Base-by-base conservation (phyloP, 2,329 filamentous ascomycete species). In the Beauveria brongniartii region DNA sequence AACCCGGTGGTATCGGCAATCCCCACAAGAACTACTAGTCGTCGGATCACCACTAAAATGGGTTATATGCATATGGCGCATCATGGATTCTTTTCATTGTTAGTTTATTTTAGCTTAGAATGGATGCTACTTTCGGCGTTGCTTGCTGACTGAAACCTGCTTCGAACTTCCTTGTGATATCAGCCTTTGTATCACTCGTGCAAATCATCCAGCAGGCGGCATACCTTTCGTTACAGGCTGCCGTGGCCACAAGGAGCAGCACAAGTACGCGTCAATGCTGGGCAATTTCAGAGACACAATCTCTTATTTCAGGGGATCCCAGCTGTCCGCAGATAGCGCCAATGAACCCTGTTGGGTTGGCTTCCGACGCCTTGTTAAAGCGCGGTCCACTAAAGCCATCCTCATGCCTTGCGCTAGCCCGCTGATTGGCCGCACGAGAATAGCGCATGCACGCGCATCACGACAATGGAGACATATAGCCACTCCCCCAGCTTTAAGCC, bases 1-100 rank as follows among this genome's bases (percentile, higher is more conserved):
- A 72, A 44, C 78, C 79, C 0, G 80, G 79, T 5, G 79, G 79
- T 50, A 81, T 80, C 44, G 79, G 79, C 22, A 78, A 77, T 64
- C 75, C 76, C 26, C 70, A 73, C 63, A 72, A 69, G 63, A 74
- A 70, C 61, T 79, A 79, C 63, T 69, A 73, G 63, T 68, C 74
- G 16, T 50, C 55, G 7, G 46, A 53, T 50, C 56, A 18, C 40
- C 47, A 53, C 18, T 53, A 26, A 34, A 26, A 34, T 34, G n/a
- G 40, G 14, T 34, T 43, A 5, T 37, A 53, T 43, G 55, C 46
- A 28, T 50, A 56, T 16, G 44, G 30, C 30, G 55, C 34, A 43
- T 34, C 7, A 14, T 34, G 18, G 34, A 28, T 59, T 46, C 48
- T 44, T 43, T 46, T 52, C 26, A 12, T 59, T 46, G 40, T 37